Evolutionary conservation across 805 yeast species (phyloP).

Genomic region (Candida ascalaphidarum): DNA sequence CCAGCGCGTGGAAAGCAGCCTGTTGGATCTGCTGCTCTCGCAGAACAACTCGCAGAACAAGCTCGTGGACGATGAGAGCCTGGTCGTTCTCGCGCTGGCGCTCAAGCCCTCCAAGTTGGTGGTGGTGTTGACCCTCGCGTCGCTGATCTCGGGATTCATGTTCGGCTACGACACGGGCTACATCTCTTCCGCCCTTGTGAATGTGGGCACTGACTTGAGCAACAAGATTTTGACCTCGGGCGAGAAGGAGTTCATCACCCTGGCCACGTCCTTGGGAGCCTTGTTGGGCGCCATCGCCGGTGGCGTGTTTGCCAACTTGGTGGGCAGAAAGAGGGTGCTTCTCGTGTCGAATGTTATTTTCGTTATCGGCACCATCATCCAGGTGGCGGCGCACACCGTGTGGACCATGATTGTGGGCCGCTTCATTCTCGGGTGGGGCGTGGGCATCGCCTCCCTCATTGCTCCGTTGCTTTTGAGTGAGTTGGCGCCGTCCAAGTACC

Average conservation of each 20-base stretch:
- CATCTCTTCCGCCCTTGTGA: slow-evolving; percentile 86
- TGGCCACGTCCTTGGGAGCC: slow-evolving; percentile 94
- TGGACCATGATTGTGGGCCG: slow-evolving; percentile 94
- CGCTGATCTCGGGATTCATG: slow-evolving; percentile 92
- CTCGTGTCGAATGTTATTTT: slow-evolving; percentile 78
- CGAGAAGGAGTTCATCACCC: slow-evolving; percentile 82
- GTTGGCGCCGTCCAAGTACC: slow-evolving; percentile 82
- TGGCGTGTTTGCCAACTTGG: slow-evolving; percentile 71
- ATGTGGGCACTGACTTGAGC: slow-evolving; percentile 66
- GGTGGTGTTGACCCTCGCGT: slow-evolving; percentile 57
- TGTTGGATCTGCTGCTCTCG: too few relatives aligned
- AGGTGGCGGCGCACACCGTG: slow-evolving; percentile 69
- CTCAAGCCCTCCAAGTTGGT: slow-evolving; percentile 55
- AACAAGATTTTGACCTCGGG: slow-evolving; percentile 53
- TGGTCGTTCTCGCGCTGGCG: neutral
- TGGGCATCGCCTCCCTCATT: slow-evolving; percentile 87
- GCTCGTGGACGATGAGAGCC: too few relatives aligned
- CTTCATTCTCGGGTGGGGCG: slow-evolving; percentile 92
- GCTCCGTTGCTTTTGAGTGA: slow-evolving; percentile 94
- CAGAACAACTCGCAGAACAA: too few relatives aligned
- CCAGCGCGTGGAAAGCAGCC: too few relatives aligned
- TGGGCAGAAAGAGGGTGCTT: slow-evolving; percentile 81
- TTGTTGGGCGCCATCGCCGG: slow-evolving; percentile 70
- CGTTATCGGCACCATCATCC: slow-evolving; percentile 76
- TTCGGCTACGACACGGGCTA: slow-evolving; percentile 98